Conservation (phyloP, 2,329 filamentous ascomycete species). For the Anthostomella pinea region DNA sequence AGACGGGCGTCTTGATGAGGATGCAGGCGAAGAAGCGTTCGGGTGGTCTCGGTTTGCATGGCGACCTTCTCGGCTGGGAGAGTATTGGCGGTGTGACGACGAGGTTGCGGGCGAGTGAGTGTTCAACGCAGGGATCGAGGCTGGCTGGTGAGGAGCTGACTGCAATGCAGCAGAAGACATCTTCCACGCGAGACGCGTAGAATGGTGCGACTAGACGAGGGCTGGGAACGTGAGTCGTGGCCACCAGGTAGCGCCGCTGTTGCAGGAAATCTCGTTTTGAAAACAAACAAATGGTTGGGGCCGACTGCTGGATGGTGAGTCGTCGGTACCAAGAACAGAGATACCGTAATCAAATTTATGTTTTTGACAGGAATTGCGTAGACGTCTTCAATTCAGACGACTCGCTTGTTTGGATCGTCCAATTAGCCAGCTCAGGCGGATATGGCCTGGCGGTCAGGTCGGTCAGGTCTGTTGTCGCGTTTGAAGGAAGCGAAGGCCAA, state of each 20-base stretch:
- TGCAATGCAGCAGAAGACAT: slow-evolving; percentile 66
- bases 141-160: slow-evolving; percentile 53
- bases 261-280: too few species aligned
- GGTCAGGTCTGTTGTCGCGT: slow-evolving; percentile 21
- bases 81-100: slow-evolving; percentile 50
- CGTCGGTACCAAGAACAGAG: too few species aligned
- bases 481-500: slow-evolving; percentile 6
- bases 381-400: too few species aligned
- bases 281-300: too few species aligned
- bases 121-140: slow-evolving; percentile 43
- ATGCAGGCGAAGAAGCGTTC: slow-evolving; percentile 47
- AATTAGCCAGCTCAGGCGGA: slow-evolving; percentile 20
- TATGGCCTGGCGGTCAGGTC: too few species aligned
- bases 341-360: not conserved
- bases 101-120: slow-evolving; percentile 47
- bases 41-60: slow-evolving; percentile 50
- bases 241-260: not conserved
- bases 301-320: too few species aligned
- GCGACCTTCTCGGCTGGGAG: slow-evolving; percentile 54
- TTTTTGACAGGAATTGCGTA: slow-evolving; percentile 7
- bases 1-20: slow-evolving; percentile 53
- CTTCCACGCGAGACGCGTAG: slow-evolving; percentile 38
- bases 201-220: slow-evolving; percentile 6
- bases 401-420: slow-evolving; percentile 22
- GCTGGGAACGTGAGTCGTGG: slow-evolving; percentile 6